phyloP scores from a whole-genome alignment of 2,329 filamentous ascomycete genomes.

The Fusarium setosum region DNA sequence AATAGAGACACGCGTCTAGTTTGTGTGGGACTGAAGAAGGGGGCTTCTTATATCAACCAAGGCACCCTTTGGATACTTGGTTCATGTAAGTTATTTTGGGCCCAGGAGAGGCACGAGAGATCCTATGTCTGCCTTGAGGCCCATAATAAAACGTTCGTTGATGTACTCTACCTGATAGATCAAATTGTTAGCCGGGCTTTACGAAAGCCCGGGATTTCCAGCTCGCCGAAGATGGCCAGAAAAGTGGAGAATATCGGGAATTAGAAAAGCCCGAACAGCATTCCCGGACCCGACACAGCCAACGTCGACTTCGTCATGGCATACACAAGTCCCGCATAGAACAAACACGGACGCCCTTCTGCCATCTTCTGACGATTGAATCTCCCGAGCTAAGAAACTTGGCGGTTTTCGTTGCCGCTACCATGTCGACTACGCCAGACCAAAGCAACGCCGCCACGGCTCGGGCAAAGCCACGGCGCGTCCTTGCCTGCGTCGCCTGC shows the following conservation, averaged over 20 bases:
- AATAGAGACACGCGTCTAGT: too few relatives aligned
- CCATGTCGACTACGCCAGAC: constrained; percentile 9
- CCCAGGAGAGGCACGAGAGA: too few relatives aligned
- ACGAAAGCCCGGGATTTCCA: constrained; percentile 1
- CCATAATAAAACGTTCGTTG: too few relatives aligned
- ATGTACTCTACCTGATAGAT: too few relatives aligned
- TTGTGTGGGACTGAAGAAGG: too few relatives aligned
- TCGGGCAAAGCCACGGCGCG: constrained; percentile 39
- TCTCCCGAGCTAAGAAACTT: not conserved
- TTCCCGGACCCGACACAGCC: not conserved
- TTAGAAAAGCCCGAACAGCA: constrained; percentile 17
- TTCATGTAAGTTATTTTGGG: too few relatives aligned
- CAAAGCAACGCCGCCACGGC: not conserved
- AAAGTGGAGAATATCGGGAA: constrained; percentile 13
- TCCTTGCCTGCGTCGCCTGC: constrained; percentile 67
- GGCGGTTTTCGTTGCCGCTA: not conserved
- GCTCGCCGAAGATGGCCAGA: not conserved
- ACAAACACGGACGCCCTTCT: not conserved
- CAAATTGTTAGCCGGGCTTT: constrained; percentile 16
- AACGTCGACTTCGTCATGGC: not conserved
- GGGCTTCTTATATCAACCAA: too few relatives aligned
- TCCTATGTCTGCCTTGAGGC: too few relatives aligned
- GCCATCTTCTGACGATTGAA: too few relatives aligned
- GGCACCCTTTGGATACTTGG: too few relatives aligned
- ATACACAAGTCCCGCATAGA: not conserved